Base-by-base conservation (phyloP, 768 basidiomycete species). In the Daedalea quercina region DNA sequence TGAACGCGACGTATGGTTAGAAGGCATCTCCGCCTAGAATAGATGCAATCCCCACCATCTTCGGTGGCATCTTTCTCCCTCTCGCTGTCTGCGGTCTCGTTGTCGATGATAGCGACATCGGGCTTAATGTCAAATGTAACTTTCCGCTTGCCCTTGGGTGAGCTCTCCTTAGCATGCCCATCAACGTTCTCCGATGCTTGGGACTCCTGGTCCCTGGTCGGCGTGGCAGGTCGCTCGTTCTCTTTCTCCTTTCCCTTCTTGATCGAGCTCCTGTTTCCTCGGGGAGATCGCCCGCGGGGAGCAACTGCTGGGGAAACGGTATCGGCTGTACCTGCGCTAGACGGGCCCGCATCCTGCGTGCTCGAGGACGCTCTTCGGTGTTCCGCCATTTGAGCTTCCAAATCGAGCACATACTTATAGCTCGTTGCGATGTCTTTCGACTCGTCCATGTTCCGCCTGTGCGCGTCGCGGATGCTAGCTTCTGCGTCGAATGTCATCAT, bases 81-180 rank as follows among this genome's bases (percentile, higher is more conserved):
- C 40, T 65, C 61, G 52, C 67, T 69, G 19, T 65, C 53, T 31
- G 65, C 67, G 17, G 69, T 60, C 52, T 75, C 67, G 24, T 65
- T 66, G 26, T 75, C 71, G 55, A 76, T 76, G n/a, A 76, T 71
- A 23, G 74, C 68, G 11, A 77, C 74, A 35, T 74, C 80, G 20
- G 82, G 78, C 62, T 83, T 71, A 46, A 85, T 77, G 57, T 89
- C 78, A 60, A 90, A 90, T 9, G 84, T 87, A 26, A 90, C 84
- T 65, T 81, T 86, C 55, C 80, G 73, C 66, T 82, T 87, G 47
- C 74, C 70, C 72, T 71, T 85, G 9, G 59, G 49, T 43, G 57
- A 59, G 9, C 58, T 52, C 7, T 58, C 60, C 44, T 61, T 59
- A 4, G 44, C 22, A n/a, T 44, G n/a, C 46, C 28, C 7, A 20